A percentile compares a stretch with the other conserved stretches of the same genome.
Evolutionary conservation across 2,329 filamentous ascomycete species (phyloP).

Genomic region (Penicillium sp.): DNA sequence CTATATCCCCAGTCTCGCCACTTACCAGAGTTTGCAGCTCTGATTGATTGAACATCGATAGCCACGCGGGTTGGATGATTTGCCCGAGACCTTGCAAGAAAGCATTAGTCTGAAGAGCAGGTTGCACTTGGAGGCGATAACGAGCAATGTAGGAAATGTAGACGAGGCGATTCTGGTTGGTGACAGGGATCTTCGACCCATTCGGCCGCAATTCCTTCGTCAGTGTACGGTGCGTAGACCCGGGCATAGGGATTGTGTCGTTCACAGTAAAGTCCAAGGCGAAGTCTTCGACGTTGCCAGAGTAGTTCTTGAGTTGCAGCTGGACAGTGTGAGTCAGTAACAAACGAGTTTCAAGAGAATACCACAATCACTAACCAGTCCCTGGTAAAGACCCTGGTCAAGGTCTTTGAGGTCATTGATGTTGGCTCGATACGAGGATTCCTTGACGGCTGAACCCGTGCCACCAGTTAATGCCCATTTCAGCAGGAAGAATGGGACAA

Average conservation of each 20-base stretch:
- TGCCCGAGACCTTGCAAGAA: constrained; percentile 80
- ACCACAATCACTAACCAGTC: constrained; percentile 51
- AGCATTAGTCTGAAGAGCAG: constrained; percentile 71
- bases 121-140: constrained; percentile 77
- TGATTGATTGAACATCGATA: constrained; percentile 96
- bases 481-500: constrained; percentile 90
- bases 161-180: constrained; percentile 84
- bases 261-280: constrained; percentile 83
- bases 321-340: constrained; percentile 14
- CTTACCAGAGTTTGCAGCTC: constrained; percentile 91
- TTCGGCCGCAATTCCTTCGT: constrained; percentile 70
- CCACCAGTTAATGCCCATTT: constrained; percentile 83
- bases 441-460: constrained; percentile 56
- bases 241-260: constrained; percentile 55
- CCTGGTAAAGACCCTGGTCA: constrained; percentile 84
- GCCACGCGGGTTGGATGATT: constrained; percentile 87
- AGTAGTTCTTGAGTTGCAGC: constrained; percentile 73
- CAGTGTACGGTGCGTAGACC: constrained; percentile 53
- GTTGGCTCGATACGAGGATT: constrained; percentile 75
- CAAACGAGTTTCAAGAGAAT: neutral
- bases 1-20: constrained; percentile 77
- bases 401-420: constrained; percentile 91
- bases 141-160: constrained; percentile 90
- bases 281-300: constrained; percentile 73
- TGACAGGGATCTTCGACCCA: constrained; percentile 72